These are phyloP conservation scores for Tricholoma flavovirens DNA, from an alignment of 768 basidiomycete genomes.

Conservation along the genomic window DNA sequence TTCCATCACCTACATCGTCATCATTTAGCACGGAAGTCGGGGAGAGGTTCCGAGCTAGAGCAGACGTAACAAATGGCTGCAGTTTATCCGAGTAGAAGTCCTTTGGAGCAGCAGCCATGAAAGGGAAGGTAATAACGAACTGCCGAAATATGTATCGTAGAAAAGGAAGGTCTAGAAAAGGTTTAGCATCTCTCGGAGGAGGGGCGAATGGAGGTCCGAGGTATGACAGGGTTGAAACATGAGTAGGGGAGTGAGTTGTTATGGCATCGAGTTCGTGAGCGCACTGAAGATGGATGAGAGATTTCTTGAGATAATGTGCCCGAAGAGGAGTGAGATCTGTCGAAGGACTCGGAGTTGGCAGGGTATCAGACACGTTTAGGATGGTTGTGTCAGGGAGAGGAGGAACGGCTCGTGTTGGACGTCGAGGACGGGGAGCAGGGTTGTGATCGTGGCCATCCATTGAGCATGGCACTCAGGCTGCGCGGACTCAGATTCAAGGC, in stretches of 20 bases:
- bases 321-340: slow-evolving; percentile 56
- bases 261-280: slow-evolving; percentile 69
- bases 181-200: slow-evolving; percentile 48
- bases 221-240: slow-evolving; percentile 69
- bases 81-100: slow-evolving; percentile 93
- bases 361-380: too few relatives aligned
- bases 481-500: too few relatives aligned
- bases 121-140: slow-evolving; percentile 92
- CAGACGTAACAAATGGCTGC: slow-evolving; percentile 85
- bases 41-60: slow-evolving; percentile 75
- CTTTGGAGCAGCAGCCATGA: slow-evolving; percentile 82
- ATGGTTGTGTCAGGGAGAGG: slow-evolving; percentile 1
- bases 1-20: slow-evolving; percentile 32
- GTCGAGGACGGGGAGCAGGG: slow-evolving; percentile 7
- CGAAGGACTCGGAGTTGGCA: too few relatives aligned
- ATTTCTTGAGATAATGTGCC: slow-evolving; percentile 98
- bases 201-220: slow-evolving; percentile 85
- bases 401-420: slow-evolving; percentile 15
- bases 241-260: slow-evolving; percentile 41
- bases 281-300: slow-evolving; percentile 84
- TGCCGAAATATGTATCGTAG: slow-evolving; percentile 86
- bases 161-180: slow-evolving; percentile 74
- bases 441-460: not conserved
- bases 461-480: not conserved
- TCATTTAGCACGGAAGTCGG: slow-evolving; percentile 57